Percentiles rank a stretch among this genome's conserved stretches.
phyloP scores from a whole-genome alignment of 306 rosid genomes.

The Fragaria nilgerrensis region DNA sequence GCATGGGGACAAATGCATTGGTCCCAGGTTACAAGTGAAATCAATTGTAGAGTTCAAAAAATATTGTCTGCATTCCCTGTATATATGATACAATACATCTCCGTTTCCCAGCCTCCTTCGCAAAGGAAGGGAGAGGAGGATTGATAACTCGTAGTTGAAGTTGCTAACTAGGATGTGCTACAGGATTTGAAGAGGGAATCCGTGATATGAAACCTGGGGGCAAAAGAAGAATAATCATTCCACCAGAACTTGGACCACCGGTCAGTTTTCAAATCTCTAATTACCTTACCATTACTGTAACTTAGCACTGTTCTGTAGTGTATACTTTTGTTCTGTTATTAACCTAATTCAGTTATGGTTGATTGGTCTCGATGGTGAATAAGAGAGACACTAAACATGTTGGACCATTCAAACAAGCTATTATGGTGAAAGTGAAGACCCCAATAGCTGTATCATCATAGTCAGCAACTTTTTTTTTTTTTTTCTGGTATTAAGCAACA shows the following conservation, averaged over 20 bases:
- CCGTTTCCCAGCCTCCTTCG: not conserved
- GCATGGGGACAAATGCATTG: constrained; percentile 83
- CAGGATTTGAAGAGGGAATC: constrained; percentile 98
- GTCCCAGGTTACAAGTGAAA: constrained; percentile 68
- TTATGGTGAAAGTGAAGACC: not conserved
- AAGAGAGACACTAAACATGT: not conserved
- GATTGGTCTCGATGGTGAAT: not conserved
- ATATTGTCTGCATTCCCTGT: constrained; percentile 14
- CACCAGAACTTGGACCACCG: constrained; percentile 98
- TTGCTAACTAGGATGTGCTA: constrained; percentile 25
- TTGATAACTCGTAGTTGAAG: not conserved
- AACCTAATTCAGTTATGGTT: not conserved
- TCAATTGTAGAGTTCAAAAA: not conserved
- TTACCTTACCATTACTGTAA: constrained; percentile 12
- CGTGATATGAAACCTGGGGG: constrained; percentile 93
- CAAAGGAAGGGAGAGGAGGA: constrained; percentile 10
- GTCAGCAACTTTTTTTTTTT: not conserved
- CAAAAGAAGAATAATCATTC: constrained; percentile 88
- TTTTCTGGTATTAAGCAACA: not conserved
- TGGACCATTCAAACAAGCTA: constrained; percentile 1
- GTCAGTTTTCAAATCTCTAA: constrained; percentile 46
- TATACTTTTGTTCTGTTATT: not conserved
- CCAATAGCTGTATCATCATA: not conserved
- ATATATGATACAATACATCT: not conserved
- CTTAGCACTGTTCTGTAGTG: not conserved